phyloP scores from a whole-genome alignment of 2,329 filamentous ascomycete genomes.

The Karstenula rhodostoma region DNA sequence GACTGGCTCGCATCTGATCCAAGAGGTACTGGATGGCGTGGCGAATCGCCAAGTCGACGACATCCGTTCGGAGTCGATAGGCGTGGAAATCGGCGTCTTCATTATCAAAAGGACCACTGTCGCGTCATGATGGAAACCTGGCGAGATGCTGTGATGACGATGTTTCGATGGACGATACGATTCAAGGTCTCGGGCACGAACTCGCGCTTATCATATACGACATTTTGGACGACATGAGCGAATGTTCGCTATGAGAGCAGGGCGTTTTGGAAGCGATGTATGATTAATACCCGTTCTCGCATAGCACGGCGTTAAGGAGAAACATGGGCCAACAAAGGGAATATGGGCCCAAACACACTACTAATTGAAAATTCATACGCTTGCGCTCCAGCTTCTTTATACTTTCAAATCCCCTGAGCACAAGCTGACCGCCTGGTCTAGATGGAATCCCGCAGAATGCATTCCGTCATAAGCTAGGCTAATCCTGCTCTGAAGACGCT shows the following conservation, averaged over 20 bases:
- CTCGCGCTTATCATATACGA: neutral
- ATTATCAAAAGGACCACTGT: constrained; percentile 48
- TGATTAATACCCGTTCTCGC: constrained; percentile 16
- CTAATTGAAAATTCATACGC: constrained; percentile 4
- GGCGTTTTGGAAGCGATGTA: constrained; percentile 14
- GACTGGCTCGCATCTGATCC: constrained; percentile 64
- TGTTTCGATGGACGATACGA: neutral
- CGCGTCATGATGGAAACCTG: neutral
- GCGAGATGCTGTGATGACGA: neutral
- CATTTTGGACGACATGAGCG: constrained; percentile 2
- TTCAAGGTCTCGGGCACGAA: neutral
- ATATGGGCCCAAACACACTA: constrained; percentile 1
- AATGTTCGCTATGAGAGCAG: constrained; percentile 7
- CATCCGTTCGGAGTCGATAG: constrained; percentile 33
- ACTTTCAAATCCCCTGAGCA: neutral
- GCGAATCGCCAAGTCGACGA: constrained; percentile 57
- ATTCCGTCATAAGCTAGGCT: constrained; percentile 18
- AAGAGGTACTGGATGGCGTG: constrained; percentile 68
- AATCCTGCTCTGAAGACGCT: constrained; percentile 8
- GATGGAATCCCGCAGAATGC: constrained; percentile 11
- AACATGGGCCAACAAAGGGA: neutral
- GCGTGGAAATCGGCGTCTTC: constrained; percentile 59
- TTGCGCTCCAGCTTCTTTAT: neutral
- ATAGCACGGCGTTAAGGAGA: constrained; percentile 14
- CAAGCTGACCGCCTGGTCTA: constrained; percentile 11